Percentiles rank a stretch among this genome's conserved stretches.
Evolutionary conservation across 202 grass and related monocot species (phyloP).

Genomic region (Elaeis oleifera): DNA sequence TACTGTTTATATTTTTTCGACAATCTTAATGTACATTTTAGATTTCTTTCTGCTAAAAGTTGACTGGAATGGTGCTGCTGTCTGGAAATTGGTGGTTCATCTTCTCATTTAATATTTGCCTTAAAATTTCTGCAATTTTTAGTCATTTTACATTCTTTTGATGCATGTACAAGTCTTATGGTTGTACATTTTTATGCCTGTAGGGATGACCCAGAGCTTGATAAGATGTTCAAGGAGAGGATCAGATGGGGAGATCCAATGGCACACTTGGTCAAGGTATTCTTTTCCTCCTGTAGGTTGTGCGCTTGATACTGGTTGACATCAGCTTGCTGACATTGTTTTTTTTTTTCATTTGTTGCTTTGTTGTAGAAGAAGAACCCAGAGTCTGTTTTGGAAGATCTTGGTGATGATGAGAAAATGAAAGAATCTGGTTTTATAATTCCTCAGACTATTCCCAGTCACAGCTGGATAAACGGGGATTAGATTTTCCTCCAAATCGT

Average conservation of each 20-base stretch:
- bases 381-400: constrained; percentile 52
- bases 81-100: too few species aligned
- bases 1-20: too few species aligned
- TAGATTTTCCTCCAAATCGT: constrained; percentile 77
- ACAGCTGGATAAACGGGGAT: constrained; percentile 85
- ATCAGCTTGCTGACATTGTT: constrained; percentile 1
- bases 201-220: constrained; percentile 93
- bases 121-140: too few species aligned
- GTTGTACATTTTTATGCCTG: constrained; percentile 7
- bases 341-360: constrained; percentile 20
- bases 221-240: constrained; percentile 67
- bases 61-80: too few species aligned
- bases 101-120: too few species aligned
- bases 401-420: constrained; percentile 83
- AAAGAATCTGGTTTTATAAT: constrained; percentile 94
- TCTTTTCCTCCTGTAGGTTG: not conserved
- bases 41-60: too few species aligned
- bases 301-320: constrained; percentile 4
- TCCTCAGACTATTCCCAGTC: constrained; percentile 68
- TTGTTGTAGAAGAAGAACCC: constrained; percentile 43
- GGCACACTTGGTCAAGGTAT: constrained; percentile 91
- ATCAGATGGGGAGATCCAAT: constrained; percentile 91
- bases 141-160: too few species aligned
- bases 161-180: not conserved
- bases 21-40: too few species aligned